Base-by-base conservation (phyloP, 176 grass and related monocot genomes). In the Calamus simplicifolius region DNA sequence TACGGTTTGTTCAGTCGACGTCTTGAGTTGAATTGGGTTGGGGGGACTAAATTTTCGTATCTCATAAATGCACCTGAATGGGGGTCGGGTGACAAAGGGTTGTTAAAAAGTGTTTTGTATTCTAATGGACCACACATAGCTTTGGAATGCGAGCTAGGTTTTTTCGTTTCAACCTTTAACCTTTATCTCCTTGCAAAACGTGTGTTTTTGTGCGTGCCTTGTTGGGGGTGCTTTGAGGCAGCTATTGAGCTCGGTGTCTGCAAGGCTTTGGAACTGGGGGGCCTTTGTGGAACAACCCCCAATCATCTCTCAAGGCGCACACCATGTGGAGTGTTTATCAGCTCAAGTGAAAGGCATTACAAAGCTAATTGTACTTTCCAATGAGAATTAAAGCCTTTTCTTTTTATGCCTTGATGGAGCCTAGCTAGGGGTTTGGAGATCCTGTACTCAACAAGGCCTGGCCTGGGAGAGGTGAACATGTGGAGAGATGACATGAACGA, bases 401-500 rank as follows among this genome's bases (percentile, higher is more conserved):
- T 43, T 27, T 13, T 15, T 43, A 43, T 55, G 50, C 29, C 69
- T 74, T 38, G 65, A 86, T 86, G 60, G 27, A 77, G 49, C 79
- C 70, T 81, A 72, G 77, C 70, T 81, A 72, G 77, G 76, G 67
- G 62, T 78, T 79, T 81, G 81, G 29, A 51, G 67, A 52, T 38
- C 63, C 43, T 57, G 21, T 87, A 71, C 69, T 66, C 72, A 78
- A 74, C 89, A 82, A 94, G 8, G 8, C 48, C n/a, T n/a, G 67
- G 59, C 4, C 35, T 43, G 35, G 3, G 54, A 70, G 68, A 75
- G 78, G 74, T 83, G 66, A 58, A 65, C 82, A 89, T 80, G 74
- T 81, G 85, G 58, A 28, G 58, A 28, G 63, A 56, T 87, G 80
- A 69, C 80, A 90, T 65, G 87, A 79, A 79, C 76, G 76, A 84